A percentile compares a stretch with the other conserved stretches of the same genome.
These are phyloP conservation scores for Pseudogymnoascus sp. DNA, from an alignment of 2,329 filamentous ascomycete genomes.

Conservation along the genomic window DNA sequence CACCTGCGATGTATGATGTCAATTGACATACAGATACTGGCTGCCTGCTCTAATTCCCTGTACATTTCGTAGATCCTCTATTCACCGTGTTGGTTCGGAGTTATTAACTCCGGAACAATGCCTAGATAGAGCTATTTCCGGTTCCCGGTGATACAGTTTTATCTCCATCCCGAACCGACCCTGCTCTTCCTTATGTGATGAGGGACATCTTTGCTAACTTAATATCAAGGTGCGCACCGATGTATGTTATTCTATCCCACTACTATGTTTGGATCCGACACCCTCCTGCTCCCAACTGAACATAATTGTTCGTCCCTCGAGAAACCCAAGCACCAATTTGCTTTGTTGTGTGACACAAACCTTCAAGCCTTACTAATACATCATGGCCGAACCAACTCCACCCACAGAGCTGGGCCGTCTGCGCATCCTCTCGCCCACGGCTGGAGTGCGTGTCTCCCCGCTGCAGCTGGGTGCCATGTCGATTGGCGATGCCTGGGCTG, in stretches of 20 bases:
- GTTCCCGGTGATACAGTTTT: background rate
- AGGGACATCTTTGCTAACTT: background rate
- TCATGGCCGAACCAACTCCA: conserved; percentile 40
- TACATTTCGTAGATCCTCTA: background rate
- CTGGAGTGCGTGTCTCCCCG: conserved; percentile 59
- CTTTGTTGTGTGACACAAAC: background rate
- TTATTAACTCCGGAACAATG: background rate
- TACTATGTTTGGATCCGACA: background rate
- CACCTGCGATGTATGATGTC: background rate
- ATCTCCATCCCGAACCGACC: background rate
- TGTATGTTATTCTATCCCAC: background rate
- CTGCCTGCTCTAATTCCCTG: background rate
- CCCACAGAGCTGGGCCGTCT: conserved; percentile 57
- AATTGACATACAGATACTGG: background rate
- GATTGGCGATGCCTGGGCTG: conserved; percentile 49
- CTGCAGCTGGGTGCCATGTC: conserved; percentile 59
- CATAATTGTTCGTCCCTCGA: background rate
- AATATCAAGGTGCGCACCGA: too few species aligned
- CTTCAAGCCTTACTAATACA: background rate
- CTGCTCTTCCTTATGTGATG: background rate
- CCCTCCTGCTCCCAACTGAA: background rate
- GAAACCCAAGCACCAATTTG: background rate
- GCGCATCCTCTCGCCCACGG: conserved; percentile 58
- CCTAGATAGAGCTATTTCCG: background rate
- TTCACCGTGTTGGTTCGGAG: background rate